A percentile compares a stretch with the other conserved stretches of the same genome.
Evolutionary conservation across 208 protist genomes (phyloP).

Genomic region (Crithidia fasciculata): DNA sequence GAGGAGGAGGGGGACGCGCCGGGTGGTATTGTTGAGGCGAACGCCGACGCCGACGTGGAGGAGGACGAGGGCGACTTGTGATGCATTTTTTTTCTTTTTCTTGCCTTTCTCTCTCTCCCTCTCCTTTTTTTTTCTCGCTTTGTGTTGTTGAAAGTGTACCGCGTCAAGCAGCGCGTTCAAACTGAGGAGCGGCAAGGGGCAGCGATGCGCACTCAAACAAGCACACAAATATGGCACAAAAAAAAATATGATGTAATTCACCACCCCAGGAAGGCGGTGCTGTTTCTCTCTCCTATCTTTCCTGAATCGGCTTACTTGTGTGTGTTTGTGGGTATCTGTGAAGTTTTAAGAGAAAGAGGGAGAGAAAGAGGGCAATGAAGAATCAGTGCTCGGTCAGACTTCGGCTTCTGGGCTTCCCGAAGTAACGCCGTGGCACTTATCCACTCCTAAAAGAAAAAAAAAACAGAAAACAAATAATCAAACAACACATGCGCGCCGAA

Average conservation of each 20-base stretch:
- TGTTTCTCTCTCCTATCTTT: background rate
- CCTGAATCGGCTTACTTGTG: background rate
- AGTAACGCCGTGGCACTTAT: background rate
- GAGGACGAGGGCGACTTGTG: slow-evolving; percentile 47
- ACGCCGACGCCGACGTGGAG: slow-evolving; percentile 5
- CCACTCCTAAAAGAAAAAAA: background rate
- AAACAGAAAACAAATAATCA: background rate
- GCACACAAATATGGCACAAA: no score
- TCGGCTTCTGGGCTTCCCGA: background rate
- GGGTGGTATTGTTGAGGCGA: background rate
- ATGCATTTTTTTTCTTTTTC: background rate
- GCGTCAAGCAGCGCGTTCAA: no score
- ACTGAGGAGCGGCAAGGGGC: no score
- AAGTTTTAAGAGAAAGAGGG: no score
- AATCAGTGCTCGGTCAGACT: background rate
- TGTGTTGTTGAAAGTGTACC: no score
- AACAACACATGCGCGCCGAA: no score
- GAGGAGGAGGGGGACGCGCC: slow-evolving; percentile 22
- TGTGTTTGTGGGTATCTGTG: background rate
- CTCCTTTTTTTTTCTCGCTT: background rate
- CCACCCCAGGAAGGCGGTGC: no score
- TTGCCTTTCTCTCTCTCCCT: background rate
- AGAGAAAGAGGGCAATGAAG: background rate
- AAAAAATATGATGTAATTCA: no score
- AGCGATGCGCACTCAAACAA: no score